These are phyloP conservation scores for Arabidopsis arenosa DNA, from an alignment of 345 rosid species.

Conservation along the genomic window DNA sequence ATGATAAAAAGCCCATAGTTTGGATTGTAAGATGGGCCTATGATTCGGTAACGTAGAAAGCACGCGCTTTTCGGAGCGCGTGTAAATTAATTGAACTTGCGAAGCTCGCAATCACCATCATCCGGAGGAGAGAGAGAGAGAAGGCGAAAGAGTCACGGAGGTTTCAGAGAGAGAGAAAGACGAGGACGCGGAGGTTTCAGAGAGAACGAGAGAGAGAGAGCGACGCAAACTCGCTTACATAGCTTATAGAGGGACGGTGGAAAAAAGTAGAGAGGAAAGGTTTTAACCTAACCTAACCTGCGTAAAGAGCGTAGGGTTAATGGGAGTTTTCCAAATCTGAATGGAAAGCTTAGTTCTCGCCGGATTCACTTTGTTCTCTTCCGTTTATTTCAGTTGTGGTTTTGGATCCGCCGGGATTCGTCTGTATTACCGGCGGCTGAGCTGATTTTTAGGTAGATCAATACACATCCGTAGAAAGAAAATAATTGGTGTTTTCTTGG, in stretches of 20 bases:
- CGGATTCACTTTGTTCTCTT: slow-evolving; percentile 47
- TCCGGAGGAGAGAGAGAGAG: slow-evolving; percentile 44
- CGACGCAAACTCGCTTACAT: not conserved
- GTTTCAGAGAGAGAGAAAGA: slow-evolving; percentile 11
- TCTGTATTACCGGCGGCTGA: slow-evolving; percentile 53
- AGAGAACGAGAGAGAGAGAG: slow-evolving; percentile 22
- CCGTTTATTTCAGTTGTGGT: slow-evolving; percentile 39
- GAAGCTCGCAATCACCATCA: slow-evolving; percentile 44
- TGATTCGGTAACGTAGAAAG: slow-evolving; percentile 33
- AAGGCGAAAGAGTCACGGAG: slow-evolving; percentile 47
- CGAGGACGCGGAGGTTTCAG: slow-evolving; percentile 32
- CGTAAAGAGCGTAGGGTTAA: slow-evolving; percentile 51
- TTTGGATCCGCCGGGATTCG: slow-evolving; percentile 53
- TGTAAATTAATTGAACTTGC: slow-evolving; percentile 33
- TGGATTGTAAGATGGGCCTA: slow-evolving; percentile 23
- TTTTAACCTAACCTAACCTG: slow-evolving; percentile 27
- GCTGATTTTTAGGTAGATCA: slow-evolving; percentile 42
- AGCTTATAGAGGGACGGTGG: slow-evolving; percentile 20
- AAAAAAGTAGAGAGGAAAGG: not conserved
- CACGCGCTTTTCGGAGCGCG: slow-evolving; percentile 50
- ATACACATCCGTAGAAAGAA: not conserved
- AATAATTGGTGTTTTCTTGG: not conserved
- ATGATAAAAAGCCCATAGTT: not conserved
- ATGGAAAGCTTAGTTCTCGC: slow-evolving; percentile 61
- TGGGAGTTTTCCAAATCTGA: slow-evolving; percentile 60